Evolutionary conservation across 1,284 basidiomycete species (phyloP), one percentile per base, ranked within the genome.

Genomic region (Ganoderma boninense): DNA sequence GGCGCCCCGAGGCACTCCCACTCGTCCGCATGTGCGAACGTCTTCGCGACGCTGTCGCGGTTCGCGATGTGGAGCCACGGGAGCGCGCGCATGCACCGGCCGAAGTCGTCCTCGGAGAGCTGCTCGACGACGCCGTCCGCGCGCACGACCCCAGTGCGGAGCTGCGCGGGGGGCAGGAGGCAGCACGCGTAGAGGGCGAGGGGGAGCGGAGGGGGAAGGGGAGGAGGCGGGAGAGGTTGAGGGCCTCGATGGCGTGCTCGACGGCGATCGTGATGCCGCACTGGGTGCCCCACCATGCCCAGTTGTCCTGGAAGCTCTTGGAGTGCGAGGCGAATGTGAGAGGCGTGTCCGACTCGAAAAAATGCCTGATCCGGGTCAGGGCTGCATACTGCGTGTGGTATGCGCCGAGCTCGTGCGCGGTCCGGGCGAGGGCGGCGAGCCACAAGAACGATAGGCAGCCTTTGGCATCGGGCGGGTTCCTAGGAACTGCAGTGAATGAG

Each of bases 171-270:
- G 20, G 23, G 18, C 13, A 44, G 23, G 44, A 62, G 43, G 38
- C 61, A 63, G 44, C 65, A 66, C 42, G 44, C 14, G 62, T 60
- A 70, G 43, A 67, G 59, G 5, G 69, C 65, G 40, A 65, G 35
- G 60, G 68, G 6, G 62, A 40, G 40, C 43, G 18, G 18, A 16
- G 1, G n/a, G 59, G 46, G 2, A 20, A 18, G 29, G 16, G 38
- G 49, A 62, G 8, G 38, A 69, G 35, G 11, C 42, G 59, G 4
- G 44, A 29, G 44, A 69, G 35, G 16, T 62, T 42, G 40, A 61
- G 60, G 4, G 59, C 68, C 4, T 60, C 59, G 40, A 67, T 43
- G n/a, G 69, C 65, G 52, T 69, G 14, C 14, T 42, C 38, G 49
- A 43, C 38, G 29, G 43, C 46, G 6, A 69, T 20, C 11, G 26